Base-by-base conservation (phyloP, 2,329 filamentous ascomycete species). In the Fusarium sp. region DNA sequence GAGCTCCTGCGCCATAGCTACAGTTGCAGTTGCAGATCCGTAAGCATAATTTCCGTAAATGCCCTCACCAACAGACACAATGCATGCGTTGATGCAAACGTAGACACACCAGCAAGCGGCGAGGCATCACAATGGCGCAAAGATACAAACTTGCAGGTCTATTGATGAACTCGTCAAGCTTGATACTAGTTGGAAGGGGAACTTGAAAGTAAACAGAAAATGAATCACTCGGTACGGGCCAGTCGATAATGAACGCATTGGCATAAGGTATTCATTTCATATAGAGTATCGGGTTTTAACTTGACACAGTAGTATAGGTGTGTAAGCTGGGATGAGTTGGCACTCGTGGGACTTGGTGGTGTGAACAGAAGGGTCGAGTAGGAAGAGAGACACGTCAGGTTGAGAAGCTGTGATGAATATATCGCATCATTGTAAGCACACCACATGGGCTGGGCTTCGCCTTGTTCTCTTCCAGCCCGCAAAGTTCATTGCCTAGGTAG, bases 1-100 rank as follows among this genome's bases (percentile, higher is more conserved):
- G 6, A 29, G 19, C n/a, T 37, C 19, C 33, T 44, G 25, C 19
- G 17, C 13, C 9, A 21, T 44, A 29, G 35, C 37, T 50, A 46
- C 23, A 53, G 43, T 52, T 32, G 49, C 23, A 53, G 43, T 52
- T 32, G 37, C 47, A 51, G 42, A 47, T 35, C 50, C 44, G 53
- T 21, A 19, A 57, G 51, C 35, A 29, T 55, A 47, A 35, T 45
- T 37, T 29, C 46, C 37, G 23, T 55, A 47, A 38, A 48, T 33
- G 33, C 46, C 31, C 31, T 42, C 49, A 60, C 47, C 54, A 60
- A 63, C 49, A 43, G 21, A 32, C 29, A 14, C 13, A 33, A 7
- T 7, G 8, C 31, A n/a, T 33, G 31, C 31, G 8, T 33, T 13
- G 25, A 15, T 53, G 19, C 25, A 48, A 15, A 42, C 38, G 25